Evolutionary conservation across 352 stramenopile genomes (phyloP), one percentile per base, ranked within the genome.

Genomic region (Globisporangium heterothallicum): DNA sequence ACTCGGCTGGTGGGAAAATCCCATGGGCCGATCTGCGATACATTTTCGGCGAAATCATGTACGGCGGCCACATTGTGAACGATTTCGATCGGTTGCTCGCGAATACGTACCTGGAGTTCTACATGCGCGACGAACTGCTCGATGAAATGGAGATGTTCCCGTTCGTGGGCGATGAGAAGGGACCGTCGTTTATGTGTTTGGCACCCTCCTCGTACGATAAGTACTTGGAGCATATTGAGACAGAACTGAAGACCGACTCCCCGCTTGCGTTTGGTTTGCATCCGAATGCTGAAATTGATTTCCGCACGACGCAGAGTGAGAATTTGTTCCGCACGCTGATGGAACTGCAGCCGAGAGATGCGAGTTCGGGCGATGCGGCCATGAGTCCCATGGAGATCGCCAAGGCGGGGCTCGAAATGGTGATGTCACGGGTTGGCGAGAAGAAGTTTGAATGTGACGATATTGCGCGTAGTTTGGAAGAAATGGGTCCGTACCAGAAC

Each of bases 101-200:
- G 49, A 98, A 97, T 52, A 98, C 94, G 46, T 98, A 99, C 73
- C 76, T 99, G n/a, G 92, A 98, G 53, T 97, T 97, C 59, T 98
- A 97, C 84, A 98, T 98, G 91, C 94, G 96, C 42, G 95, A 98
- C 52, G 94, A 99, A 58, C 64, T 99, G 41, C 66, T 99, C 29
- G 96, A 99, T 61, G 95, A 98, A 66, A 98, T 97, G 70, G 96
- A 99, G 59, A 95, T 99, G 78, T 98, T 98, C 70, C 96, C 96
- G 19, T 99, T 97, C 60, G 88, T 97, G 0, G 92, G 96, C 10
- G 94, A 99, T 38, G 95, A 98, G 49, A 98, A 98, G 53, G 88
- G 88, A 0, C 84, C 91, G 32, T 97, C 86, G 14, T 99, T 84
- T 60, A 92, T 96, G 86, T 97, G 84, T 50, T 75, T 97, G 21